Conservation (phyloP, 805 yeast species). For the Suhomyces kilbournensis region DNA sequence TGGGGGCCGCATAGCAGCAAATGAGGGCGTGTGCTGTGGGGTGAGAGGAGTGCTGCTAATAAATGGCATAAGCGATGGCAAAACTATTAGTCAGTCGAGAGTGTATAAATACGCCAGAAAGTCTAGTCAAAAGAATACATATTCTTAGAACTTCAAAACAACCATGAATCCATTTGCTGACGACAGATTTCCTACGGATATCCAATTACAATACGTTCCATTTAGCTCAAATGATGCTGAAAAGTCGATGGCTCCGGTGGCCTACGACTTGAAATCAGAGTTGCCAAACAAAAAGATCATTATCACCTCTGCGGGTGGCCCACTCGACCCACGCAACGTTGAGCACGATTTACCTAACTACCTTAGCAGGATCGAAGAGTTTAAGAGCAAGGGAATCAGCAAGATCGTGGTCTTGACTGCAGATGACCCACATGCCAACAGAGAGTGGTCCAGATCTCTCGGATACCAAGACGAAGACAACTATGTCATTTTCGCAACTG, state of each 20-base stretch:
- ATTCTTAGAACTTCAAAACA: background rate
- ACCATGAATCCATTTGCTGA: constrained; percentile 11
- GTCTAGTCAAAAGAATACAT: too few relatives aligned
- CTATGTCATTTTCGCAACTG: constrained; percentile 14
- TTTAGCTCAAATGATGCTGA: constrained; percentile 28
- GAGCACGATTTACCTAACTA: constrained; percentile 11
- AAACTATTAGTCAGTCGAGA: background rate
- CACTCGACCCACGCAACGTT: constrained; percentile 7
- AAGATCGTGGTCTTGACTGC: constrained; percentile 12
- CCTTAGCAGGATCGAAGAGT: constrained; percentile 9
- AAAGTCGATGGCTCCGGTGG: constrained; percentile 39
- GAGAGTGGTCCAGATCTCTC: constrained; percentile 8
- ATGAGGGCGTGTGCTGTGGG: background rate
- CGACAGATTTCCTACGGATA: constrained; percentile 21
- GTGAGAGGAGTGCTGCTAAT: background rate
- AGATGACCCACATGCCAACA: constrained; percentile 12
- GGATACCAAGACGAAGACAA: constrained; percentile 11
- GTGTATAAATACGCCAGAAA: background rate
- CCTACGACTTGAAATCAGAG: constrained; percentile 30
- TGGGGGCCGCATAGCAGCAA: background rate
- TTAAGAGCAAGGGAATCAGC: constrained; percentile 13
- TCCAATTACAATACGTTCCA: constrained; percentile 32
- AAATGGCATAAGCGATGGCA: background rate
- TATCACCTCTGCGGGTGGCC: constrained; percentile 11
- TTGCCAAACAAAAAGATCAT: constrained; percentile 14